phyloP scores from a whole-genome alignment of 2,329 filamentous ascomycete species.

The Cyanodermella asteris region DNA sequence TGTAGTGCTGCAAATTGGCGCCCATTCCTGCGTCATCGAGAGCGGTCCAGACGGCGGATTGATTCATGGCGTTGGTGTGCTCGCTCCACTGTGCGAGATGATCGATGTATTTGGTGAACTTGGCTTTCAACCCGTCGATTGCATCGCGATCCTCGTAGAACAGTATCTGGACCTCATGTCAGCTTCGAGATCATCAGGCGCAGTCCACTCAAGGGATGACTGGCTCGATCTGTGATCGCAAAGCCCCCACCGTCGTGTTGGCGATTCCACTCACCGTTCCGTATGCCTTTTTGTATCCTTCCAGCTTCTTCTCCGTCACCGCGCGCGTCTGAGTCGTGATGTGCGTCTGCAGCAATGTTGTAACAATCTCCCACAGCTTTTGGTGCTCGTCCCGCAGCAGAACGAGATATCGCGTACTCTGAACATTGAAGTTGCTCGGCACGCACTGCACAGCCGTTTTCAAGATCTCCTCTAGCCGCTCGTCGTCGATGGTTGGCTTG shows the following conservation, averaged over 20 bases:
- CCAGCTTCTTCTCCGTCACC: slow-evolving; percentile 24
- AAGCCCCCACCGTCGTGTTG: neutral
- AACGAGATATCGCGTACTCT: slow-evolving; percentile 11
- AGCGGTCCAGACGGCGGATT: slow-evolving; percentile 60
- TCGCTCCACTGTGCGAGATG: slow-evolving; percentile 56
- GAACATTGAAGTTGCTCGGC: slow-evolving; percentile 13
- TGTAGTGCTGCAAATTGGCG: slow-evolving; percentile 85
- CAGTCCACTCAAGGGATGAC: neutral
- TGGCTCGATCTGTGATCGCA: neutral
- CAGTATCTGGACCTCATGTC: slow-evolving; percentile 33
- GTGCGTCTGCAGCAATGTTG: slow-evolving; percentile 37
- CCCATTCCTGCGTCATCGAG: slow-evolving; percentile 69
- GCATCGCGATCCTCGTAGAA: slow-evolving; percentile 62
- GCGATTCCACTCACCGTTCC: slow-evolving; percentile 39
- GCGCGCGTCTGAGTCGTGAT: slow-evolving; percentile 36
- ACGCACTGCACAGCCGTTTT: slow-evolving; percentile 10
- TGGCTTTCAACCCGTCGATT: slow-evolving; percentile 39
- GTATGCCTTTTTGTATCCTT: slow-evolving; percentile 46
- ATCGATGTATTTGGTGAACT: slow-evolving; percentile 52
- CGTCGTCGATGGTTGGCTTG: slow-evolving; percentile 9
- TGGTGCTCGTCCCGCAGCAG: slow-evolving; percentile 11
- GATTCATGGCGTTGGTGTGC: slow-evolving; percentile 63
- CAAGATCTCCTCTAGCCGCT: slow-evolving; percentile 11
- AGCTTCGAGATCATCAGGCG: slow-evolving; percentile 1
- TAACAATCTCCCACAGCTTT: slow-evolving; percentile 11